Evolutionary conservation across 768 basidiomycete species (phyloP), one percentile per base, ranked within the genome.

Genomic region (Peribolospora kevripleyi): DNA sequence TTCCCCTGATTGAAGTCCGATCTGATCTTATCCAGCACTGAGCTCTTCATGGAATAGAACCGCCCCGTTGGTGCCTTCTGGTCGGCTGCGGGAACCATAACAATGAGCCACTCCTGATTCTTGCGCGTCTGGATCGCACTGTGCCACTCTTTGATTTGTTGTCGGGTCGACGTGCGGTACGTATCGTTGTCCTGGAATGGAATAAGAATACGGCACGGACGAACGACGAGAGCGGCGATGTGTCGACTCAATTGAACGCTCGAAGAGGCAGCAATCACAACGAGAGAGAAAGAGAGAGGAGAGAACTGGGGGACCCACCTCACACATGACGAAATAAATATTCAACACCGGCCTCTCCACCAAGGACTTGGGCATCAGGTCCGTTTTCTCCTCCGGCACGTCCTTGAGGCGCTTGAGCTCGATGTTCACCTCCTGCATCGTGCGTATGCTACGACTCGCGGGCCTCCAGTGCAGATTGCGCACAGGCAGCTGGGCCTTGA

Each of bases 121-220:
- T 79, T 87, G 59, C 79, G 73, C 48, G 76, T 68, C 37, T 72
- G 68, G 43, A 86, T 70, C 2, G 73, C 65, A 3, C 72, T 71
- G 56, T 84, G 80, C 93, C 93, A 98, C 57, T 95, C 87, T 61
- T 84, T 83, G 60, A 97, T 82, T 65, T 91, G 84, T 59, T 80
- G 82, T 64, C 79, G 81, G 14, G 82, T 74, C 0, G 75, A 73
- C 37, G 72, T 73, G 62, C 79, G 80, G 71, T 98, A 98, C 3
- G 73, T 70, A 50, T 97, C 87, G 56, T 65, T 70, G 64, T 78
- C 76, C 76, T 77, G 59, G 40, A 41, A 48, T 9, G 11, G 10
- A 14, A 25, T 25, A 25, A 25, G 25, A 25, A 25, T 25, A 25
- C 25, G 25, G 25, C 25, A 25, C 25, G 25, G 25, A 25, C 1